Base-by-base conservation (phyloP, 2,329 filamentous ascomycete species). In the Tricladium varicosporioides region DNA sequence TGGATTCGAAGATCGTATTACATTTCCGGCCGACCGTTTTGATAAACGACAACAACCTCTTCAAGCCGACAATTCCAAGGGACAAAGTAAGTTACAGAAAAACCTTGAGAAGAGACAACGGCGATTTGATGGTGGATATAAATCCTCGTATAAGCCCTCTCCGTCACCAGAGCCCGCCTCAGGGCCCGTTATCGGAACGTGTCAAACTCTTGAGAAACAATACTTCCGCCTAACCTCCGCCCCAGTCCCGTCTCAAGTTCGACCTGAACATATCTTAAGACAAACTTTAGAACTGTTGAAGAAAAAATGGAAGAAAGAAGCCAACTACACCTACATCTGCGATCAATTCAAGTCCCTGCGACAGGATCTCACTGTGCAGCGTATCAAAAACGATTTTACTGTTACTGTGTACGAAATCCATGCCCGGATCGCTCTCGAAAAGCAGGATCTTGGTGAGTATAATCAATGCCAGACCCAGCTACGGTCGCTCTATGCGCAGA, bases 391-490 rank as follows among this genome's bases (percentile, higher is more conserved):
- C 74, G 90, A 95, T 53, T 97, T 99, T 72, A 97, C 94, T 22
- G 92, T 97, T 63, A 88, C 84, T 61, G 94, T 97, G 48, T 99
- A 99, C 75, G 94, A 99, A 77, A 95, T 93, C 60, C 94, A 99
- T 76, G 94, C 93, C 63, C 88, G 94, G 60, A 97, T 99, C 76
- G 94, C 94, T 65, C 81, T 99, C 75, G 93, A 99, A 76, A 97
- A 95, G 83, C 92, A 90, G 77, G 94, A 99, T 80, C 85, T 97
- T 80, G 93, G 94, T 99, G 94, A 99, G 94, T 99, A 99, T 94
- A 99, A 99, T 80, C 94, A 99, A 83, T 99, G 94, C 76, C 94
- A 99, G 80, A 97, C 94, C 70, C 94, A 99, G 78, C 81, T 99
- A 72, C 91, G 91, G 75, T 91, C 89, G 64, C 80, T 99, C 69